These are phyloP conservation scores for Zymoseptoria passerinii DNA, from an alignment of 2,329 filamentous ascomycete genomes.

Conservation along the genomic window DNA sequence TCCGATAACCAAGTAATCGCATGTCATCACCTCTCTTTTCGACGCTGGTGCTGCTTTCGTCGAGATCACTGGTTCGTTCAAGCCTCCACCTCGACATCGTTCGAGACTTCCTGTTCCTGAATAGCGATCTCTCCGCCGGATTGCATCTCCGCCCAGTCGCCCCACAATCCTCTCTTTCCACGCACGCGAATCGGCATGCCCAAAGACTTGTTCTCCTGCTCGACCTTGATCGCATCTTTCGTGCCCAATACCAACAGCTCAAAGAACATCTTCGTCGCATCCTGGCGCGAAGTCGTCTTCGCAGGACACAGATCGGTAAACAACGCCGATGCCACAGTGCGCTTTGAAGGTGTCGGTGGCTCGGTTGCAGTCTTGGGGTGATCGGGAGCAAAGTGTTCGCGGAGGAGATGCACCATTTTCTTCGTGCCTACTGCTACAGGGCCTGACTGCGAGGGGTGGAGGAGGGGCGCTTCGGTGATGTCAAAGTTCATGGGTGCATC, in stretches of 20 bases:
- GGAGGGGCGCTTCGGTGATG: slow-evolving; percentile 64
- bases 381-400: slow-evolving; percentile 60
- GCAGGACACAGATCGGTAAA: slow-evolving; percentile 91
- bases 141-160: slow-evolving; percentile 76
- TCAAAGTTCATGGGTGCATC: slow-evolving; percentile 48
- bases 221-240: slow-evolving; percentile 95
- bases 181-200: slow-evolving; percentile 75
- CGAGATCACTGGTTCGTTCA: neutral
- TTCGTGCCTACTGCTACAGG: slow-evolving; percentile 86
- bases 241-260: slow-evolving; percentile 92
- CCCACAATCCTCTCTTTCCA: slow-evolving; percentile 94
- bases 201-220: slow-evolving; percentile 63
- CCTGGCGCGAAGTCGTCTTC: slow-evolving; percentile 67
- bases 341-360: slow-evolving; percentile 57
- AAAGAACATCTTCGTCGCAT: slow-evolving; percentile 99
- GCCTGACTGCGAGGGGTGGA: slow-evolving; percentile 75
- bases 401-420: slow-evolving; percentile 88
- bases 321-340: slow-evolving; percentile 67
- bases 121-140: slow-evolving; percentile 17
- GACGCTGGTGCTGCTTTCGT: neutral
- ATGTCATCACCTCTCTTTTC: neutral
- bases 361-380: slow-evolving; percentile 56
- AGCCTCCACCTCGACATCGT: neutral
- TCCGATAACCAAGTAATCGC: neutral
- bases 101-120: slow-evolving; percentile 2